A percentile compares a stretch with the other conserved stretches of the same genome.
These are phyloP conservation scores for Verticillium nubilum DNA, from an alignment of 2,329 filamentous ascomycete species.

Conservation along the genomic window DNA sequence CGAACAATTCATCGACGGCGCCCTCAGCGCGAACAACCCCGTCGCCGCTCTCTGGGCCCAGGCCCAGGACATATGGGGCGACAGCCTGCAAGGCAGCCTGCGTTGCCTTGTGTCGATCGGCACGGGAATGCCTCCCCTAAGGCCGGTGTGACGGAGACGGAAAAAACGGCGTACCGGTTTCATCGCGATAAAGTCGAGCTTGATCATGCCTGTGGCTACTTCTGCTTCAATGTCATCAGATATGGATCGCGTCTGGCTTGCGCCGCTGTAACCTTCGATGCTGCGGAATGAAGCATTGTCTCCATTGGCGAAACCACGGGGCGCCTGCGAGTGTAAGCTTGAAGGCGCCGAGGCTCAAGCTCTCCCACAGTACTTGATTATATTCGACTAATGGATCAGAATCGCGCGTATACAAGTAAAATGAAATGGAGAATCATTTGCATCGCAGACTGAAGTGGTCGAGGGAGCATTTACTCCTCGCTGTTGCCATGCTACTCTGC, in stretches of 20 bases:
- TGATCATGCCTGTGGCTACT: neutral
- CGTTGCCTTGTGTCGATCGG: slow-evolving; percentile 33
- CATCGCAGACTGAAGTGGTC: too few species aligned
- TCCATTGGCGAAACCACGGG: neutral
- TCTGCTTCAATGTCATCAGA: neutral
- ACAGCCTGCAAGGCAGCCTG: slow-evolving; percentile 20
- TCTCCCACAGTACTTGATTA: too few species aligned
- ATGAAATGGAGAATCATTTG: too few species aligned
- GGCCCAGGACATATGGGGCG: slow-evolving; percentile 26
- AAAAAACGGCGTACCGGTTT: slow-evolving; percentile 31
- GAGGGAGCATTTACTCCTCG: too few species aligned
- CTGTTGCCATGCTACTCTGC: neutral
- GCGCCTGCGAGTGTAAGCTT: too few species aligned
- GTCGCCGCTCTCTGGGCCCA: slow-evolving; percentile 31
- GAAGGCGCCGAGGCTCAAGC: too few species aligned
- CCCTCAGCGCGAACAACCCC: slow-evolving; percentile 34
- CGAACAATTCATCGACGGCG: slow-evolving; percentile 8
- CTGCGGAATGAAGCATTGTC: neutral
- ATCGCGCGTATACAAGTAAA: too few species aligned
- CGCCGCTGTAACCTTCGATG: too few species aligned
- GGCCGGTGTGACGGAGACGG: slow-evolving; percentile 28
- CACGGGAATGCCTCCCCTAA: slow-evolving; percentile 26
- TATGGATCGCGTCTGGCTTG: too few species aligned
- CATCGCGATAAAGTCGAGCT: neutral
- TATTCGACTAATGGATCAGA: too few species aligned